Conservation (phyloP, 805 yeast genomes). For the Gaillardinia entomophila region DNA sequence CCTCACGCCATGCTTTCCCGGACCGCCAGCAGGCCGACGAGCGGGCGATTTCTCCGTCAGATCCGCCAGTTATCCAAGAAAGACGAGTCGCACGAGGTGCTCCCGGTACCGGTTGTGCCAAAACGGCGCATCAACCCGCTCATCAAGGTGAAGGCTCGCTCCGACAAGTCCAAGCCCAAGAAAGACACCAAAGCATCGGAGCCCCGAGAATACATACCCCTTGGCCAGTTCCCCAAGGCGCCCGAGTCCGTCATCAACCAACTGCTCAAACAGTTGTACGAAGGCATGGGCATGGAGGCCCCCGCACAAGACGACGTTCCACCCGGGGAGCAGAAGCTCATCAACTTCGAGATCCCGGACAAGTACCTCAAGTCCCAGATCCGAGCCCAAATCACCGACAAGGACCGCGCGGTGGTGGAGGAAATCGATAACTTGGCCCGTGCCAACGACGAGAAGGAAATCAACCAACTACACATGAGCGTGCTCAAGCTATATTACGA, state of each 20-base stretch:
- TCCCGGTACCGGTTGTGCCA: no score
- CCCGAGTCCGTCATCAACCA: conserved; percentile 12
- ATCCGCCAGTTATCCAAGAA: background rate
- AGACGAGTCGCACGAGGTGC: background rate
- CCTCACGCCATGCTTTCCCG: no score
- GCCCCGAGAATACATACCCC: conserved; percentile 16
- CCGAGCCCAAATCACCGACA: conserved; percentile 13
- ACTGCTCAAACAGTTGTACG: conserved; percentile 14
- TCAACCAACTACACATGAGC: conserved; percentile 1
- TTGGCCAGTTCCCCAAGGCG: conserved; percentile 26
- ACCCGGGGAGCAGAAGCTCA: conserved; percentile 1
- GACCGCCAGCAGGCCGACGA: no score
- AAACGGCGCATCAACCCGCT: background rate
- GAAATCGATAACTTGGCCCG: conserved; percentile 16
- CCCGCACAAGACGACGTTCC: background rate
- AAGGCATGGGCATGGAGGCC: conserved; percentile 3
- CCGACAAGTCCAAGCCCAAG: conserved; percentile 2
- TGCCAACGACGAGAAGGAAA: conserved; percentile 14
- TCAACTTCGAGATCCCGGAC: conserved; percentile 23
- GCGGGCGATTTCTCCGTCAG: no score
- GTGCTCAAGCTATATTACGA: conserved; percentile 20
- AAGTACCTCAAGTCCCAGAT: conserved; percentile 15
- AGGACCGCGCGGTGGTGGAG: conserved; percentile 20
- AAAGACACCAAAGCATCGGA: conserved; percentile 2
- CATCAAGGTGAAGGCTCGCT: conserved; percentile 2